Conservation (phyloP, 257 asterid species). For the Nicotiana sylvestris region DNA sequence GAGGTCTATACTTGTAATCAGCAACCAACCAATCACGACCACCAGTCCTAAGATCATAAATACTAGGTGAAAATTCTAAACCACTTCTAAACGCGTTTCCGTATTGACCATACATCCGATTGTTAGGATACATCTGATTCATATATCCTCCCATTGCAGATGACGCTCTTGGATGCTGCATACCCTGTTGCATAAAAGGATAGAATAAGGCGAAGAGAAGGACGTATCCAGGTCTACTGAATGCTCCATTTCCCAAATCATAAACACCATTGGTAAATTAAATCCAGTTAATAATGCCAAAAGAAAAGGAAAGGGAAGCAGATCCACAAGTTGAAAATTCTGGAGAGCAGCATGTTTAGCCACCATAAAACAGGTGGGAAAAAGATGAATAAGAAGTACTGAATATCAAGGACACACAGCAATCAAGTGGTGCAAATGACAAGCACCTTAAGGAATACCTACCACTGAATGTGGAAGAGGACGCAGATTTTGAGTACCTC, state of each 20-base stretch:
- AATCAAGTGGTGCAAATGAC: not conserved
- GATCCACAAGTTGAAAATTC: not conserved
- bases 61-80: conserved; percentile 19
- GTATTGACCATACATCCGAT: conserved; percentile 31
- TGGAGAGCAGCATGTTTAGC: not conserved
- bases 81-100: conserved; percentile 25
- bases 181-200: conserved; percentile 19
- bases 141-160: conserved; percentile 28
- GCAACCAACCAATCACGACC: conserved; percentile 31
- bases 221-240: not conserved
- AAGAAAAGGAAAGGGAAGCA: too few species aligned
- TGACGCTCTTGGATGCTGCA: conserved; percentile 30
- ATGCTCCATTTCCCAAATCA: not conserved
- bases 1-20: conserved; percentile 28
- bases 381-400: not conserved
- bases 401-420: not conserved
- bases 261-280: not conserved
- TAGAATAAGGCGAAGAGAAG: not conserved
- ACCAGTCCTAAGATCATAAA: conserved; percentile 20
- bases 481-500: conserved; percentile 23
- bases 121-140: conserved; percentile 26
- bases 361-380: not conserved
- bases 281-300: not conserved
- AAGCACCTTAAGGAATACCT: not conserved
- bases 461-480: conserved; percentile 30